A percentile compares a stretch with the other conserved stretches of the same genome.
phyloP scores from a whole-genome alignment of 257 asterid genomes.

The Solanum pinnatisectum region DNA sequence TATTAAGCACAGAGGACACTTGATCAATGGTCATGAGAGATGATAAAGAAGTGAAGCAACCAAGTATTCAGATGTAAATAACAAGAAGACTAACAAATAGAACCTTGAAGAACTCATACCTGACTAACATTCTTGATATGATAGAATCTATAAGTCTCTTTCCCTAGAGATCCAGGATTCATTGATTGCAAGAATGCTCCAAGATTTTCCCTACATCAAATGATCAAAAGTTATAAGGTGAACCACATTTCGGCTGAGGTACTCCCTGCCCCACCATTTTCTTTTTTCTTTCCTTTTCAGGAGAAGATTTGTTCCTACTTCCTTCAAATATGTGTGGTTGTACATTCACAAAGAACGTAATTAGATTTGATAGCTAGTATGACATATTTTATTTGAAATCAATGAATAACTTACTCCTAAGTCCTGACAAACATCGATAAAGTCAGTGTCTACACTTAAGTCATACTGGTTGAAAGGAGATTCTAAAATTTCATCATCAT shows the following conservation, averaged over 20 bases:
- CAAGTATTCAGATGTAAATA: not conserved
- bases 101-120: constrained; percentile 32
- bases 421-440: not conserved
- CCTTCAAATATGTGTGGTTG: not conserved
- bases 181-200: constrained; percentile 35
- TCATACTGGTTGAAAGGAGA: not conserved
- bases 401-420: not conserved
- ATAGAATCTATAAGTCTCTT: constrained; percentile 44
- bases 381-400: not conserved
- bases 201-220: constrained; percentile 48
- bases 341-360: not conserved
- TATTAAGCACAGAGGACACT: not conserved
- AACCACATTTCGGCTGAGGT: not conserved
- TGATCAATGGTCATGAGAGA: not conserved
- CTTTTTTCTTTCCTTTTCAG: not conserved
- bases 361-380: not conserved
- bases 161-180: constrained; percentile 30
- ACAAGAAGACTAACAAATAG: not conserved
- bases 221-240: not conserved
- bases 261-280: not conserved
- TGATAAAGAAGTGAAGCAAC: not conserved
- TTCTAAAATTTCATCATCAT: not conserved
- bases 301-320: not conserved
- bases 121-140: constrained; percentile 67
- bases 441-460: not conserved